A percentile compares a stretch with the other conserved stretches of the same genome.
These are phyloP conservation scores for Nothophaeocryptopus gaeumannii DNA, from an alignment of 2,329 filamentous ascomycete species.

Conservation along the genomic window DNA sequence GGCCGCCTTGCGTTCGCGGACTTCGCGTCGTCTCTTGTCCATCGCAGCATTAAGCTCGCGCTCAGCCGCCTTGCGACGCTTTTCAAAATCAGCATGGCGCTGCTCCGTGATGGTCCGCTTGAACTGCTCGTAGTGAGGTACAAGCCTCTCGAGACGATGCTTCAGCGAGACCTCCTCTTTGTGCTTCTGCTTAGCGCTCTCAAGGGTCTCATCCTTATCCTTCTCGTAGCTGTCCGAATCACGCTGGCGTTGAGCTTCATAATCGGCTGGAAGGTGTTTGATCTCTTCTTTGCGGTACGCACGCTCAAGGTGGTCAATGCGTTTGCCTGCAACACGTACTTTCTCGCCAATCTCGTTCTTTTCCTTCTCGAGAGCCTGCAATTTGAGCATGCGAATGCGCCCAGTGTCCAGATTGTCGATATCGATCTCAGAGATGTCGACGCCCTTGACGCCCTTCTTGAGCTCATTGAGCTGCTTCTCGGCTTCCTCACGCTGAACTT, in stretches of 20 bases:
- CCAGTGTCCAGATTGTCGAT: slow-evolving; percentile 60
- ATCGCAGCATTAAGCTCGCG: slow-evolving; percentile 92
- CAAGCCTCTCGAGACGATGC: slow-evolving; percentile 81
- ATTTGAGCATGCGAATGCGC: slow-evolving; percentile 87
- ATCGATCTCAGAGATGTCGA: slow-evolving; percentile 85
- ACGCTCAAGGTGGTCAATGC: slow-evolving; percentile 94
- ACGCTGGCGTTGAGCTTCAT: slow-evolving; percentile 73
- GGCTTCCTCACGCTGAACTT: slow-evolving; percentile 54
- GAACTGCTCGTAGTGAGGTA: slow-evolving; percentile 82
- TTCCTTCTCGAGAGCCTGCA: slow-evolving; percentile 93
- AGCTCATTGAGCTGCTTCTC: slow-evolving; percentile 93
- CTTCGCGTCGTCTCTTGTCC: slow-evolving; percentile 79
- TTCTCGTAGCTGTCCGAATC: slow-evolving; percentile 80
- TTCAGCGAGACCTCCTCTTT: slow-evolving; percentile 89
- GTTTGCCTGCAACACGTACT: slow-evolving; percentile 87
- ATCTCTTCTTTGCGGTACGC: slow-evolving; percentile 93
- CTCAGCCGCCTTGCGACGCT: slow-evolving; percentile 85
- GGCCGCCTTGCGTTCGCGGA: slow-evolving; percentile 74
- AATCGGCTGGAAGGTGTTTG: slow-evolving; percentile 86
- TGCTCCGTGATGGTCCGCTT: slow-evolving; percentile 77
- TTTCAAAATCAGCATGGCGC: slow-evolving; percentile 93
- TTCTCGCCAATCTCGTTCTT: slow-evolving; percentile 95
- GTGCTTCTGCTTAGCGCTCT: slow-evolving; percentile 82
- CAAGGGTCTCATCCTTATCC: slow-evolving; percentile 72
- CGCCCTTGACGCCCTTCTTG: slow-evolving; percentile 78